Conservation (phyloP, 129 eudicot genomes). For the Pittosporum tobira region DNA sequence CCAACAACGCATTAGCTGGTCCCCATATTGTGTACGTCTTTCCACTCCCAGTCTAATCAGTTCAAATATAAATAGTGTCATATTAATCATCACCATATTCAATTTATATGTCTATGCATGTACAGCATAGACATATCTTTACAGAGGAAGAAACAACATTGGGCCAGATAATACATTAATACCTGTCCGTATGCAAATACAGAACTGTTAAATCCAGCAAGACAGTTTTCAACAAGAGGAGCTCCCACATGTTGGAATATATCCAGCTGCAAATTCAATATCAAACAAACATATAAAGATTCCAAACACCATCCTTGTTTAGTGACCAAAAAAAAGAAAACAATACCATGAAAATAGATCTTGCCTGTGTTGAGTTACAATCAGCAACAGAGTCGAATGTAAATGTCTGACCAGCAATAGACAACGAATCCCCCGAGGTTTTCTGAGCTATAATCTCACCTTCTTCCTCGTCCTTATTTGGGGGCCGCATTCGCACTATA, state of each 20-base stretch:
- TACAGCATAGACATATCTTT: not conserved
- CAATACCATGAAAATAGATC: not conserved
- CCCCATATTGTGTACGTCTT: conserved; percentile 98
- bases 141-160: no score
- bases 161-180: conserved; percentile 1
- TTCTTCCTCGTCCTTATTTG: conserved; percentile 65
- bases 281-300: not conserved
- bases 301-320: not conserved
- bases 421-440: conserved; percentile 52
- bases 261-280: conserved; percentile 45
- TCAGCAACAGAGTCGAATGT: conserved; percentile 85
- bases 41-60: conserved; percentile 87
- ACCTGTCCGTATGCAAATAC: conserved; percentile 99
- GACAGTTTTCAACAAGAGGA: conserved; percentile 90
- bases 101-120: not conserved
- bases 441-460: conserved; percentile 60
- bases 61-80: not conserved
- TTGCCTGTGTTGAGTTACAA: conserved; percentile 67
- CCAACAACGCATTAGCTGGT: conserved; percentile 70
- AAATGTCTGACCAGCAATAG: conserved; percentile 64
- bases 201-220: conserved; percentile 94
- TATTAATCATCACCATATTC: not conserved
- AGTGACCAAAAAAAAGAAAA: not conserved
- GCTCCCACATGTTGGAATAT: conserved; percentile 87
- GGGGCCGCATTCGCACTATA: conserved; percentile 81